Percentiles rank a stretch among this genome's conserved stretches.
phyloP scores from a whole-genome alignment of 177 flowering plant species.

The Vitis hybrid region DNA sequence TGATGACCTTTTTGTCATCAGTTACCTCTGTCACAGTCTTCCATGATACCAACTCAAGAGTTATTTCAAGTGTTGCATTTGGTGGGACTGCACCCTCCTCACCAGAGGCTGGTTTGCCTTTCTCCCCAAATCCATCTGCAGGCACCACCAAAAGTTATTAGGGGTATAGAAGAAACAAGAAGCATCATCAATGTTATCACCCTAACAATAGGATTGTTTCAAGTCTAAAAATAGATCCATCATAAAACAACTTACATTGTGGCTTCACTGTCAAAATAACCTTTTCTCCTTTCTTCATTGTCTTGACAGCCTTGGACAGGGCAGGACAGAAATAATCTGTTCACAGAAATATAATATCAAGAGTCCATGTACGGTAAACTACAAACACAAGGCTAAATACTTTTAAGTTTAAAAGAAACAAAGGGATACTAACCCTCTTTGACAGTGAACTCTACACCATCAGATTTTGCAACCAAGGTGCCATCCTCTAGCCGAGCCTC shows the following conservation, averaged over 20 bases:
- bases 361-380: too few relatives aligned
- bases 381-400: background rate
- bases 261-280: constrained; percentile 83
- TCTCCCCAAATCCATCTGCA: constrained; percentile 94
- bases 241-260: constrained; percentile 56
- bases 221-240: background rate
- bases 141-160: background rate
- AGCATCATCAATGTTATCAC: too few relatives aligned
- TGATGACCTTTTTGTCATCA: constrained; percentile 77
- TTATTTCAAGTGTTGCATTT: constrained; percentile 59
- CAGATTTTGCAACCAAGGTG: constrained; percentile 61
- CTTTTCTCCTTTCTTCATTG: constrained; percentile 94
- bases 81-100: constrained; percentile 76
- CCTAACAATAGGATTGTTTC: too few relatives aligned
- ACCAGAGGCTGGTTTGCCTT: constrained; percentile 71
- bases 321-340: constrained; percentile 88
- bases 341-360: background rate
- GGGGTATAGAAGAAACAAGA: too few relatives aligned
- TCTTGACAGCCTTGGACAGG: constrained; percentile 77
- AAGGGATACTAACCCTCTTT: constrained; percentile 51
- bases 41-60: constrained; percentile 81
- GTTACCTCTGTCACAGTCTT: constrained; percentile 79
- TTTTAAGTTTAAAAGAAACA: background rate
- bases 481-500: constrained; percentile 84
- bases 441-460: constrained; percentile 80